Evolutionary conservation across 1,284 basidiomycete species (phyloP), one percentile per base, ranked within the genome.

Genomic region (Rhodofomes roseus): DNA sequence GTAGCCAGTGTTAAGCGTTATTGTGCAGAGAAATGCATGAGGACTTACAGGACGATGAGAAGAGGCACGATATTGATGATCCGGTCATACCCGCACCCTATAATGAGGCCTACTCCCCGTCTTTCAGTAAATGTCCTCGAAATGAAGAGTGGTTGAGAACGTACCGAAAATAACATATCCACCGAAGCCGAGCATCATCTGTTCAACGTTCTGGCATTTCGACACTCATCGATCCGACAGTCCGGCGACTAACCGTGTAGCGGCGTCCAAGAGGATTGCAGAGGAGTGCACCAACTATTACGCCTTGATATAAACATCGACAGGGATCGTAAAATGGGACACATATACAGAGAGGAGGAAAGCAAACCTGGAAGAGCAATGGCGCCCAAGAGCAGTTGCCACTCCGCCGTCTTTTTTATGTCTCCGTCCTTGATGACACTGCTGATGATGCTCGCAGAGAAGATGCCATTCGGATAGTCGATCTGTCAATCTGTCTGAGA

Each of bases 391-490:
- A 93, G 76, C 20, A 92, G 78, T 67, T 90, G 89, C 80, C 83
- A 92, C 68, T 90, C 87, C 2, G 84, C 86, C 1, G 81, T 88
- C 62, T 70, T 63, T 73, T 83, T 82, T 70, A 89, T 77, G 65
- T 80, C 73, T 14, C 79, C 76, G 57, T 82, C 67, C 59, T 82
- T 63, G 59, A 84, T 83, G 31, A 87, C 78, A 58, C 78, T 81
- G 4, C 83, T 77, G 34, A 88, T 86, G 57, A 88, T 87, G 2
- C 81, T 81, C 16, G 80, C 85, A 39, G 83, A 83, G 66, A 85
- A 85, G 3, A 84, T 81, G n/a, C 85, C 85, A 65, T 90, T 90
- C 0, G 90, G 88, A 70, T 90, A 90, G 1, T 85, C 84, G 27
- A 90, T 79, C 81, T 84, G 12, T 22, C 29, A 36, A 7, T 29